These are phyloP conservation scores for Mycena crocata DNA, from an alignment of 768 basidiomycete genomes.

Conservation along the genomic window DNA sequence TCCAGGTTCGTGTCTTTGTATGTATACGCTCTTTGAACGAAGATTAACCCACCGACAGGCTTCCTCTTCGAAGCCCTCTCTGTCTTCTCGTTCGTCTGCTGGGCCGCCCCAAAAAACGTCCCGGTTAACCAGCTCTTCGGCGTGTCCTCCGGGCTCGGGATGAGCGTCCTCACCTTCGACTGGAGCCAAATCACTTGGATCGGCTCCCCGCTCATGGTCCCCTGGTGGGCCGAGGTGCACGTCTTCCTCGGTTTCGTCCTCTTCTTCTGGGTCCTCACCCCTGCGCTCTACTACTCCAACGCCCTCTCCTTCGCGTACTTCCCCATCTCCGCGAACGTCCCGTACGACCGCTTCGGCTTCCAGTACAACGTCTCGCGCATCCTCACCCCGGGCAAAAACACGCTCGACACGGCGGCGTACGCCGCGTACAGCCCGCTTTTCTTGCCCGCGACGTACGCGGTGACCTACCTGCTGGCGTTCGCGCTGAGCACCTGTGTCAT, in stretches of 20 bases:
- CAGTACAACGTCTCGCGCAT: constrained; percentile 81
- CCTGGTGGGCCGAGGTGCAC: constrained; percentile 98
- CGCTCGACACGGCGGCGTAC: constrained; percentile 84
- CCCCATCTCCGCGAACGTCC: constrained; percentile 82
- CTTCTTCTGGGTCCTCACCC: constrained; percentile 93
- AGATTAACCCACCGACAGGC: constrained; percentile 60
- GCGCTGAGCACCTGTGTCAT: constrained; percentile 86
- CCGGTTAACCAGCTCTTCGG: constrained; percentile 85
- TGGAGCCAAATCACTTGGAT: constrained; percentile 80
- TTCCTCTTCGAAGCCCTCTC: constrained; percentile 87
- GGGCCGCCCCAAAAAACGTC: constrained; percentile 75
- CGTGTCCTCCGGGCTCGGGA: constrained; percentile 72
- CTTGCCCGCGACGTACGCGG: constrained; percentile 88
- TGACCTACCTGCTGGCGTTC: constrained; percentile 91
- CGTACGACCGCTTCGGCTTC: constrained; percentile 86
- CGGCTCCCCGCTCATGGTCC: constrained; percentile 79
- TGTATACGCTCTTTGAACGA: background rate
- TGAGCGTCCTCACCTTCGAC: constrained; percentile 83
- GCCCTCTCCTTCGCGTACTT: constrained; percentile 89
- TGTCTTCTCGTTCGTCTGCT: constrained; percentile 81
- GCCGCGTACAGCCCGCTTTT: constrained; percentile 89
- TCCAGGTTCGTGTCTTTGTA: constrained; percentile 69
- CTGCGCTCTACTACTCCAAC: constrained; percentile 93
- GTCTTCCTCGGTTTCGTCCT: constrained; percentile 88
- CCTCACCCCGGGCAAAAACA: constrained; percentile 69